These are phyloP conservation scores for Zostera marina DNA, from an alignment of 116 monocot species.

Conservation along the genomic window DNA sequence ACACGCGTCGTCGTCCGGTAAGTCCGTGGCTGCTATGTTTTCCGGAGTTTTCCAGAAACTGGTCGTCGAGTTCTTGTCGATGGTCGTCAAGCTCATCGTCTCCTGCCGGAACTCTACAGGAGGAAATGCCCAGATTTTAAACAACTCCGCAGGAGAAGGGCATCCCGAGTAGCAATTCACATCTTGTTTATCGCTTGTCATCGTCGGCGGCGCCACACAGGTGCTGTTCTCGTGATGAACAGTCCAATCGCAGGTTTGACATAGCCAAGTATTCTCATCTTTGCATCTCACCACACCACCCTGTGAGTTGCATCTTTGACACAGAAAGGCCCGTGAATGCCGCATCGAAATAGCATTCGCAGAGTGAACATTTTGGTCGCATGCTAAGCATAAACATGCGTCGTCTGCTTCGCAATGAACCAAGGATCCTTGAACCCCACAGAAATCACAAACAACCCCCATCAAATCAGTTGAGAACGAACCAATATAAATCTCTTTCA, in stretches of 20 bases:
- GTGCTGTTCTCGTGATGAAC: slow-evolving; percentile 2
- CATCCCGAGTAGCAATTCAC: slow-evolving; percentile 52
- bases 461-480: too few relatives aligned
- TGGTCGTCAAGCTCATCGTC: slow-evolving; percentile 69
- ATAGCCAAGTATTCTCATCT: slow-evolving; percentile 52
- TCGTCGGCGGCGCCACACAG: too few relatives aligned
- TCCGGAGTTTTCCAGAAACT: slow-evolving; percentile 23
- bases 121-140: slow-evolving; percentile 61
- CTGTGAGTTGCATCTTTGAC: slow-evolving; percentile 45
- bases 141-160: slow-evolving; percentile 47
- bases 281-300: slow-evolving; percentile 42
- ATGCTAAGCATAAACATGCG: slow-evolving; percentile 64
- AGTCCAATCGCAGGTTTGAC: slow-evolving; percentile 65
- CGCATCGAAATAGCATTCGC: slow-evolving; percentile 67
- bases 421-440: slow-evolving; percentile 54
- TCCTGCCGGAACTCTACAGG: slow-evolving; percentile 35
- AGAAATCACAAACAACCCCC: slow-evolving; percentile 42
- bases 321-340: slow-evolving; percentile 63
- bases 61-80: slow-evolving; percentile 36
- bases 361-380: slow-evolving; percentile 67
- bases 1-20: slow-evolving; percentile 1
- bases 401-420: slow-evolving; percentile 69
- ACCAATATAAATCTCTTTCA: too few relatives aligned
- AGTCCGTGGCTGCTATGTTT: slow-evolving; percentile 15
- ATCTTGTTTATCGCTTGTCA: slow-evolving; percentile 25